A percentile compares a stretch with the other conserved stretches of the same genome.
Conservation (phyloP, 1,284 basidiomycete species). For the Anthracocystis setariae region DNA sequence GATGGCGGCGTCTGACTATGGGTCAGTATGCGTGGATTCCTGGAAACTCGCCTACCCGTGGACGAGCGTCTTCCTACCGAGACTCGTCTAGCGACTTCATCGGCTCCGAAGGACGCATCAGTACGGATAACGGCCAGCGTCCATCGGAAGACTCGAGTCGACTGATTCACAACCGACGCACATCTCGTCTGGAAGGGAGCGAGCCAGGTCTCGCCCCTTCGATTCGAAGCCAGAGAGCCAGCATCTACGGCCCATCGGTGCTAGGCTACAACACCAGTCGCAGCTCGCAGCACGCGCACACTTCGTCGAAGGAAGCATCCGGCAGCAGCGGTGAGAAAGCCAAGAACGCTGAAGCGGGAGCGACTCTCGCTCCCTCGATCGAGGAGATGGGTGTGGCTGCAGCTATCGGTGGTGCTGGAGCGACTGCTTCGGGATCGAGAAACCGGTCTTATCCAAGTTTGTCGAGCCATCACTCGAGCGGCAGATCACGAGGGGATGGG, state of each 20-base stretch:
- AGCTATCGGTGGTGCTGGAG: constrained; percentile 1
- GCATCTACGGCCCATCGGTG: constrained; percentile 36
- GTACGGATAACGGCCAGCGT: constrained; percentile 14
- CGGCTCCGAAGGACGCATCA: constrained; percentile 23
- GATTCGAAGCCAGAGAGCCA: constrained; percentile 49
- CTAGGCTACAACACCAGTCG: constrained; percentile 29
- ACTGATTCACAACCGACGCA: constrained; percentile 15
- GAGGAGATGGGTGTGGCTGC: constrained; percentile 1
- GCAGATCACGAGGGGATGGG: constrained; percentile 28
- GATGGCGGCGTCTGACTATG: constrained; percentile 54
- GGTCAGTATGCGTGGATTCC: constrained; percentile 47
- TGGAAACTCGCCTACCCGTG: constrained; percentile 13
- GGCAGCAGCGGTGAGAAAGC: constrained; percentile 35
- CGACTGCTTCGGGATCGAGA: neutral
- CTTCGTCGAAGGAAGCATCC: constrained; percentile 30
- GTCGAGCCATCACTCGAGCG: constrained; percentile 31
- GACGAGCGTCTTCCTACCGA: constrained; percentile 4
- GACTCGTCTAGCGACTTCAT: constrained; percentile 30
- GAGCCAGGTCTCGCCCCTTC: constrained; percentile 31
- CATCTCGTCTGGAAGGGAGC: constrained; percentile 23
- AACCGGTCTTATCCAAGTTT: constrained; percentile 28
- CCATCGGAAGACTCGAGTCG: constrained; percentile 32
- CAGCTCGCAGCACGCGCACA: constrained; percentile 21
- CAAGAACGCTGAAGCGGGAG: neutral
- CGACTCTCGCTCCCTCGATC: neutral